Evolutionary conservation across 2,329 filamentous ascomycete species (phyloP).

Genomic region (Cladosporium sp.): DNA sequence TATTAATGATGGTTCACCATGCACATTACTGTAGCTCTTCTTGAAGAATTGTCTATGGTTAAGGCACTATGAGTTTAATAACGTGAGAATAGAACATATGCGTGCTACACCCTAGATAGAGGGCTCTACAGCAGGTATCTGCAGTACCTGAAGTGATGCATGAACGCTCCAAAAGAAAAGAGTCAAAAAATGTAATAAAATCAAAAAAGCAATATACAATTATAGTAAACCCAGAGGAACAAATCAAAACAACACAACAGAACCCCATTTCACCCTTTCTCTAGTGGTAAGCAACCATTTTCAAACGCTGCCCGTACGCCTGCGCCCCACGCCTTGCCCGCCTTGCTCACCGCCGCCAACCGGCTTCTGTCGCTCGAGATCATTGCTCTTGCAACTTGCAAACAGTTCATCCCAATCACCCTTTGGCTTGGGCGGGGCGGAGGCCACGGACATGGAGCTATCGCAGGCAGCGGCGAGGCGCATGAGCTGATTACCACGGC

Average conservation of each 20-base stretch:
- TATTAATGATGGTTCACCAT: too few relatives aligned
- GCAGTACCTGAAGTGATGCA: neutral
- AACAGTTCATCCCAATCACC: slow-evolving; percentile 14
- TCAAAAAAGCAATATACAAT: slow-evolving; percentile 6
- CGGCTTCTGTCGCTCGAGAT: slow-evolving; percentile 5
- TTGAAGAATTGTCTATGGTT: too few relatives aligned
- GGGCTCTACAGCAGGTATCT: neutral
- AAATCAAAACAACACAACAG: slow-evolving; percentile 1
- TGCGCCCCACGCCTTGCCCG: neutral
- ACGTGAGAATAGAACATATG: too few relatives aligned
- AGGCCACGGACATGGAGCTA: slow-evolving; percentile 13
- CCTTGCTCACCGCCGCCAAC: neutral
- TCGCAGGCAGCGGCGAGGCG: slow-evolving; percentile 11
- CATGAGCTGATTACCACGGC: slow-evolving; percentile 12
- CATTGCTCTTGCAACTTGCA: slow-evolving; percentile 10
- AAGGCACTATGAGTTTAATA: too few relatives aligned
- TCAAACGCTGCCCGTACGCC: slow-evolving; percentile 3
- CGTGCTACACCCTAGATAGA: neutral
- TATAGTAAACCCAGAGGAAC: neutral
- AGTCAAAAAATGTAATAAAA: neutral
- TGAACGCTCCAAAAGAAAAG: neutral
- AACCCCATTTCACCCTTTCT: neutral
- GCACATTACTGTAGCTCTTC: too few relatives aligned
- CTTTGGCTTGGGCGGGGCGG: slow-evolving; percentile 11
- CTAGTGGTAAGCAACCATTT: too few relatives aligned